These are phyloP conservation scores for Pugionium dolabratum DNA, from an alignment of 345 rosid species.

Conservation along the genomic window DNA sequence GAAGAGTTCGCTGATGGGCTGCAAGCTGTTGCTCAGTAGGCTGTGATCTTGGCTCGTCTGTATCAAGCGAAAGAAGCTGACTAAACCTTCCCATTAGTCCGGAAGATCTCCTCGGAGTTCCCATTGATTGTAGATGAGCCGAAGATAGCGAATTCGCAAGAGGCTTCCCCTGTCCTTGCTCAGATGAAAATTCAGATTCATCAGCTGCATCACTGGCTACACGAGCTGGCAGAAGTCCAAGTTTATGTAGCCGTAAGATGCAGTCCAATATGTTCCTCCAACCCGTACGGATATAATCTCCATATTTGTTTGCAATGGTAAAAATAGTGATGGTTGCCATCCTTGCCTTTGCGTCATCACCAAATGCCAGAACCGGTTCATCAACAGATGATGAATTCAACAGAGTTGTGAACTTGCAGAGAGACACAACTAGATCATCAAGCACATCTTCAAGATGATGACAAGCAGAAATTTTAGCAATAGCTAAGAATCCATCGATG, in stretches of 20 bases:
- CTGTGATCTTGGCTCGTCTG: conserved; percentile 97
- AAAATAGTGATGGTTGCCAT: conserved; percentile 95
- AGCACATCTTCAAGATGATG: conserved; percentile 98
- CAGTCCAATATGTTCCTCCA: conserved; percentile 99
- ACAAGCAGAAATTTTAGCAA: conserved; percentile 95
- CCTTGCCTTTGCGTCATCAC: conserved; percentile 92
- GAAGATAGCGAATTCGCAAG: conserved; percentile 71
- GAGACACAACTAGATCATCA: conserved; percentile 94
- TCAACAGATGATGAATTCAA: conserved; percentile 81
- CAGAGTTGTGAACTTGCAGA: conserved; percentile 93
- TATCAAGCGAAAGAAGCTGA: conserved; percentile 95
- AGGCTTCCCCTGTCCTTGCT: conserved; percentile 83
- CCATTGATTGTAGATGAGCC: conserved; percentile 73
- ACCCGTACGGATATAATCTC: conserved; percentile 89
- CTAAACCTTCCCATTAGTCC: conserved; percentile 99
- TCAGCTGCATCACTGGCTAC: conserved; percentile 98
- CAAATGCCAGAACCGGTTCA: conserved; percentile 95
- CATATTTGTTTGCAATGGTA: conserved; percentile 96
- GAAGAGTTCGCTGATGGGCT: conserved; percentile 95
- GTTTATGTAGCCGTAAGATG: conserved; percentile 89
- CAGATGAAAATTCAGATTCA: conserved; percentile 84
- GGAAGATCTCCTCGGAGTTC: conserved; percentile 94
- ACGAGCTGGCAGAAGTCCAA: conserved; percentile 98
- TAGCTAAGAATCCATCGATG: conserved; percentile 95
- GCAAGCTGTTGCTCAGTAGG: conserved; percentile 99